Evolutionary conservation across 768 basidiomycete genomes (phyloP).

Genomic region (Myochromella boudieri): DNA sequence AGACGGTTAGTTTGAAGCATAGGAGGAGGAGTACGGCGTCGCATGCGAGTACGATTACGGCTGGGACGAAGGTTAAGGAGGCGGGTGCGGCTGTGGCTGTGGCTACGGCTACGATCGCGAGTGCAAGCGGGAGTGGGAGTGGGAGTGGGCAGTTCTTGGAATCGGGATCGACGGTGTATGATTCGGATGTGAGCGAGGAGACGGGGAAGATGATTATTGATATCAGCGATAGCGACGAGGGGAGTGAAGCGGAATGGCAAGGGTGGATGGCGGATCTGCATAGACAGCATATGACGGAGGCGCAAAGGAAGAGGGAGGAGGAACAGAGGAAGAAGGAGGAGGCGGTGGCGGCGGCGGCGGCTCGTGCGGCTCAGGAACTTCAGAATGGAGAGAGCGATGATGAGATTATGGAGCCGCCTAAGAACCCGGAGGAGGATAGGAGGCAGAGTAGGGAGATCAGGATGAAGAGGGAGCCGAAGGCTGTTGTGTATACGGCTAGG

Average conservation of each 20-base stretch:
- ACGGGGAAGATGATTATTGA: conserved; percentile 20
- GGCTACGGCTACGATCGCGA: no score
- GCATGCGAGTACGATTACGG: conserved; percentile 11
- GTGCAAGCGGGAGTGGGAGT: no score
- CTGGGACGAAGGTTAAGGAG: no score
- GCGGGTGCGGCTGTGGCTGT: no score
- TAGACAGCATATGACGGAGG: conserved; percentile 26
- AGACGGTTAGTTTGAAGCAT: conserved; percentile 18
- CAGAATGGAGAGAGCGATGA: conserved; percentile 7
- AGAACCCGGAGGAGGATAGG: conserved; percentile 19
- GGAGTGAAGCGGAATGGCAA: conserved; percentile 64
- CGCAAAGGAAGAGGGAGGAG: conserved; percentile 14
- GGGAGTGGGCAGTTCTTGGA: conserved; percentile 1
- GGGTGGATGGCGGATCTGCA: conserved; percentile 63
- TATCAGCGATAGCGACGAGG: conserved; percentile 40
- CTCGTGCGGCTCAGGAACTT: conserved; percentile 1
- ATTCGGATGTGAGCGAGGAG: conserved; percentile 23
- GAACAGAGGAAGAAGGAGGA: background rate
- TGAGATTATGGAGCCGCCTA: conserved; percentile 10
- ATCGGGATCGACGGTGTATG: conserved; percentile 11
- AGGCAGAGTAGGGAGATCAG: conserved; percentile 20
- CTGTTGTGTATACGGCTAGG: no score
- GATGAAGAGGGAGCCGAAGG: conserved; percentile 29
- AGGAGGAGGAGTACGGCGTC: conserved; percentile 20
- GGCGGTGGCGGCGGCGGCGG: conserved; percentile 9